A percentile compares a stretch with the other conserved stretches of the same genome.
Evolutionary conservation across 345 rosid species (phyloP).

Genomic region (Firmiana major): DNA sequence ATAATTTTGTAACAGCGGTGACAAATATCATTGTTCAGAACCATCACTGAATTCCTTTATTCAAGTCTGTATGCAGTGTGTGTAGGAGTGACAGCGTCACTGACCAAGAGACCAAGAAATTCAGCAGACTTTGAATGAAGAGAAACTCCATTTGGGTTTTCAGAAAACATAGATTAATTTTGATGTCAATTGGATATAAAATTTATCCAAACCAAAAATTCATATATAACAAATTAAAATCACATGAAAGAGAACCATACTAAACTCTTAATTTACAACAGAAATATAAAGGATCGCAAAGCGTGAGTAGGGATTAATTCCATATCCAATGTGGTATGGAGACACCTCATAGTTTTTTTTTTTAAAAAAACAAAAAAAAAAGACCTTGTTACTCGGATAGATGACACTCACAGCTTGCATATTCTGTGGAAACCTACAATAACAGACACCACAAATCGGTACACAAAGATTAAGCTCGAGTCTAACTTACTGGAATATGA

Average conservation of each 20-base stretch:
- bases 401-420: not conserved
- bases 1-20: not conserved
- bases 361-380: too few species aligned
- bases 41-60: not conserved
- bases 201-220: not conserved
- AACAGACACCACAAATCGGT: conserved; percentile 3
- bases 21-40: not conserved
- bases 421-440: not conserved
- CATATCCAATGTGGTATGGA: too few species aligned
- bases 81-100: not conserved
- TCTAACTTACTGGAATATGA: conserved; percentile 77
- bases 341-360: too few species aligned
- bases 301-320: too few species aligned
- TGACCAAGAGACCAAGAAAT: not conserved
- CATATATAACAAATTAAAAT: not conserved
- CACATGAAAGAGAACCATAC: not conserved
- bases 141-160: not conserved
- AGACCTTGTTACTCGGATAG: not conserved
- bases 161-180: not conserved
- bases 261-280: conserved; percentile 7
- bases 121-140: not conserved
- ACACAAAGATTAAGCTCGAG: conserved; percentile 6
- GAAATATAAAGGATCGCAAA: not conserved
- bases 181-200: not conserved
- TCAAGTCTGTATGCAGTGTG: not conserved